Evolutionary conservation across 495 filamentous ascomycete species (phyloP), one percentile per base, ranked within the genome.

Genomic region (Penicillium atrosanguineum): DNA sequence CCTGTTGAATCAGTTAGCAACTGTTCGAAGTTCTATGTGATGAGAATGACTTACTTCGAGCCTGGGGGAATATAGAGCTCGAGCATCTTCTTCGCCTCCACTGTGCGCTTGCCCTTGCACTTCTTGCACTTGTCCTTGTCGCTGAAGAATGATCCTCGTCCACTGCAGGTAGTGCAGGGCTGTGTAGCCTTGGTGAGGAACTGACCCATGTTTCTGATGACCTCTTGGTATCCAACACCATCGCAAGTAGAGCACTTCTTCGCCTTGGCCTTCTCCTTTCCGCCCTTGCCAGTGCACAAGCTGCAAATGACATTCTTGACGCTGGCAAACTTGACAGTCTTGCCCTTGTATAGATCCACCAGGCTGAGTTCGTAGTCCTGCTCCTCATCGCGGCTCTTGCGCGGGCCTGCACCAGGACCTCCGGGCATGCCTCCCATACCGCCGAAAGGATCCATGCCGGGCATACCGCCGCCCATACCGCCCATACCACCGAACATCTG

Each of bases 51-150:
- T 60, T 61, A 81, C 77, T 82, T 84, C 34, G 91, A 87, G 41
- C 94, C 94, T 37, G 87, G 86, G 28, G 94, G 91, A 52, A 98
- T 96, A 73, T 97, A 97, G 36, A 98, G 84, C 71, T 98, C 95
- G 41, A 98, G 73, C 12, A 94, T 87, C 75, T 97, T 98, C 70
- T 87, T 93, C 67, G 90, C 86, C 65, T 89, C 84, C 29, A 79
- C 76, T 4, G 89, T 88, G 46, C 88, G 82, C 64, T 87, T 85
- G 42, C 94, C 94, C 74, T 97, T 96, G 82, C 95, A 98, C 78
- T 95, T 96, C 79, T 92, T 95, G 79, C 94, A 98, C 67, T 88
- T 87, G 56, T 98, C 94, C 77, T 97, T 97, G 57, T 94, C 90
- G 70, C 88, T 88, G 77, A 84, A 95, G 60, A 91, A 83, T 51